A percentile compares a stretch with the other conserved stretches of the same genome.
Evolutionary conservation across 2,329 filamentous ascomycete species (phyloP).

Genomic region (Fragosphaeria purpurea): DNA sequence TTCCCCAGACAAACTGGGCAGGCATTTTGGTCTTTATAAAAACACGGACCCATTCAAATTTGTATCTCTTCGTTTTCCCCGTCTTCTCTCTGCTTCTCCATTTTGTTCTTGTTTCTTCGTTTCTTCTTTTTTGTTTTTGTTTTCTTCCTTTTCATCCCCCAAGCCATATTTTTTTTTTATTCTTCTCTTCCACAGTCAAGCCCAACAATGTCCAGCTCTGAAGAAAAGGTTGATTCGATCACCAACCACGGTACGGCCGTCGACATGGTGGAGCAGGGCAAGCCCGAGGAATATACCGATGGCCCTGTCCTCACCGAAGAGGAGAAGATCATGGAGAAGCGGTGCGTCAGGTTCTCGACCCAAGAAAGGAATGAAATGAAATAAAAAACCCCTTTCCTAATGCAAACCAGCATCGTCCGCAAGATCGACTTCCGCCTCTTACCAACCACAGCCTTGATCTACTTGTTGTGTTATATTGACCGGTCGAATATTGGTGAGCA

Average conservation of each 20-base stretch:
- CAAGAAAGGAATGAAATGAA: too few species aligned
- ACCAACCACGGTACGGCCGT: not conserved
- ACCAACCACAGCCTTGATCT: conserved; percentile 51
- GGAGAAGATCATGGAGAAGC: conserved; percentile 5
- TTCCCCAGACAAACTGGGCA: too few species aligned
- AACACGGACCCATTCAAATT: too few species aligned
- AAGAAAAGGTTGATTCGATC: conserved; percentile 2
- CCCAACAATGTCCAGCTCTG: conserved; percentile 1
- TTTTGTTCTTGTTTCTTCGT: too few species aligned
- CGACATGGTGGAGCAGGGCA: conserved; percentile 7
- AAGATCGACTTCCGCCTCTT: conserved; percentile 56
- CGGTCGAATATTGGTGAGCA: conserved; percentile 51
- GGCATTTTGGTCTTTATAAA: too few species aligned
- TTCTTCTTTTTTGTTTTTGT: too few species aligned
- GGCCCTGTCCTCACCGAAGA: conserved; percentile 4
- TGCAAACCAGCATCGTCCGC: conserved; percentile 27
- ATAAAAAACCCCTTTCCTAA: too few species aligned
- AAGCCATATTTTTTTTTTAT: too few species aligned
- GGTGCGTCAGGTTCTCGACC: not conserved
- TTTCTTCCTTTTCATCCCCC: too few species aligned
- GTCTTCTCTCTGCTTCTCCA: too few species aligned
- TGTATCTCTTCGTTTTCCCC: too few species aligned
- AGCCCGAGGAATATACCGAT: not conserved
- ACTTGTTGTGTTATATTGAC: conserved; percentile 59
- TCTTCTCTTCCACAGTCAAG: too few species aligned